These are phyloP conservation scores for Parmelia sp. DNA, from an alignment of 495 filamentous ascomycete species.

Conservation along the genomic window DNA sequence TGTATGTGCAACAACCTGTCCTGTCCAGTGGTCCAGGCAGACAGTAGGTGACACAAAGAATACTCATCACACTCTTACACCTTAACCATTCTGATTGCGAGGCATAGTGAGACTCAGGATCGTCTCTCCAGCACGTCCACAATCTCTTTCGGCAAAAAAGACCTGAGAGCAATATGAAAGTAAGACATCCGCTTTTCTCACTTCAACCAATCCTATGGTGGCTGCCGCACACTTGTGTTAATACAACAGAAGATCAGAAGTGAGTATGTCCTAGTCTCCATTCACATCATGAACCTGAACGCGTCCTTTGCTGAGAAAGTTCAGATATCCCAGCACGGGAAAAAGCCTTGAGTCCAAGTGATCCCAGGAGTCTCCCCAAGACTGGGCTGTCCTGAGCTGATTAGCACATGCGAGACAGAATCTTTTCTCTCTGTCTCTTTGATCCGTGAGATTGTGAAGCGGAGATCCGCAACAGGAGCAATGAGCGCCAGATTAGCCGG, in stretches of 20 bases:
- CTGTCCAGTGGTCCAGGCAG: not conserved
- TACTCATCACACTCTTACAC: not conserved
- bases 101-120: not conserved
- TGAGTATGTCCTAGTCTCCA: constrained; percentile 35
- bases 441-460: constrained; percentile 35
- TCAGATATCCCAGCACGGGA: constrained; percentile 25
- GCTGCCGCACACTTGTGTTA: constrained; percentile 31
- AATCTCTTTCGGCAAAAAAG: not conserved
- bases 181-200: constrained; percentile 46
- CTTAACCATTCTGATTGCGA: not conserved
- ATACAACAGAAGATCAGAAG: constrained; percentile 35
- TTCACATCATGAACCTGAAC: constrained; percentile 36
- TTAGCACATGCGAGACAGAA: constrained; percentile 32
- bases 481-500: constrained; percentile 32
- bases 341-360: constrained; percentile 29
- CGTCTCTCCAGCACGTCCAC: not conserved
- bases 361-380: constrained; percentile 32
- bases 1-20: no score
- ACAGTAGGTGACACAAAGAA: not conserved
- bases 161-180: constrained; percentile 31
- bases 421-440: constrained; percentile 28
- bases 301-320: constrained; percentile 19
- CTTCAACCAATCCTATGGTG: constrained; percentile 36
- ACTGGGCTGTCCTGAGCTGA: constrained; percentile 30
- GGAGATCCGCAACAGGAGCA: constrained; percentile 35